Evolutionary conservation across 352 stramenopile genomes (phyloP).

Genomic region (Phytophthora vignae): DNA sequence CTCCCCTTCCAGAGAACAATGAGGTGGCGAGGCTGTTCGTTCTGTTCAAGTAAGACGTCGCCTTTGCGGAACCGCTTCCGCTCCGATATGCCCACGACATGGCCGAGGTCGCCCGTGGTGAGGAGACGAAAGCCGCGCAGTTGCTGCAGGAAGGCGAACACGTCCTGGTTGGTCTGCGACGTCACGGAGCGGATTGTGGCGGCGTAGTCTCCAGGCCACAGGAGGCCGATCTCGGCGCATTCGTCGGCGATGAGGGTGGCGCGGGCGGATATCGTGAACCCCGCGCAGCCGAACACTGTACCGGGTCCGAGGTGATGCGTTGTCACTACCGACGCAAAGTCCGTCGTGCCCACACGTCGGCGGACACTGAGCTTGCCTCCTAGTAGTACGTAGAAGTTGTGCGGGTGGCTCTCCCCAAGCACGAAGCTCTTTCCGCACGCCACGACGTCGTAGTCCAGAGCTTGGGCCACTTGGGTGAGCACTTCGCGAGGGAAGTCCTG

Average conservation of each 20-base stretch:
- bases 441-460: conserved; percentile 78
- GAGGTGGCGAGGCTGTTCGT: conserved; percentile 58
- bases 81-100: conserved; percentile 81
- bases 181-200: conserved; percentile 63
- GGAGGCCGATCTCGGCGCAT: conserved; percentile 69
- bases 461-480: conserved; percentile 48
- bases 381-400: conserved; percentile 77
- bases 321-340: conserved; percentile 68
- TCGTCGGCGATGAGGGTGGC: conserved; percentile 70
- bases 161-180: conserved; percentile 66
- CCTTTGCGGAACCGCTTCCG: conserved; percentile 72
- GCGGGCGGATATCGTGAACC: conserved; percentile 55
- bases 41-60: conserved; percentile 70
- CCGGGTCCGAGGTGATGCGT: conserved; percentile 71
- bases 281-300: conserved; percentile 66
- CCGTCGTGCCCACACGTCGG: conserved; percentile 53
- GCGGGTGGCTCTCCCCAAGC: conserved; percentile 62
- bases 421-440: conserved; percentile 66
- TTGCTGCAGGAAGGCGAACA: conserved; percentile 76
- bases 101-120: conserved; percentile 67
- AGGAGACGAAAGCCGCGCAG: conserved; percentile 70
- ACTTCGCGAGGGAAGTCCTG: conserved; percentile 64
- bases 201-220: conserved; percentile 68
- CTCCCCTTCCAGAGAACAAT: conserved; percentile 74
- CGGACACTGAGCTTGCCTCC: conserved; percentile 65